Base-by-base conservation (phyloP, 441 rosid species). In the Populus hybrid region DNA sequence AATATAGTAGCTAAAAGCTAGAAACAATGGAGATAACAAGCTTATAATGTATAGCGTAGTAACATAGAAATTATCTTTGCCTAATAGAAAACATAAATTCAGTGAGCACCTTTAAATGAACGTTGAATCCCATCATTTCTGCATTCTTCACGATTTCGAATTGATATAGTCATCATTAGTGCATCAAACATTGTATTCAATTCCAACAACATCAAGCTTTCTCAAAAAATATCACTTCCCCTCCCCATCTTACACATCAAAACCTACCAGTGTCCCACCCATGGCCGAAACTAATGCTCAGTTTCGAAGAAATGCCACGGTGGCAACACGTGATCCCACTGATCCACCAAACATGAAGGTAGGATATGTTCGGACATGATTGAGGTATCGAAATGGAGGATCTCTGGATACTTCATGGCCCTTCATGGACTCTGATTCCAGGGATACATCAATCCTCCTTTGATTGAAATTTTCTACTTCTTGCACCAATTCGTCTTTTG, bases 321-420 rank as follows among this genome's bases (percentile, higher is more conserved):
- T 96, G 59, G 99, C 95, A 73, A 90, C 98, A 69, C 94, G 95
- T 2, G 96, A 90, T 79, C 98, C 97, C 12, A 87, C 90, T 9
- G 88, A 81, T 34, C 99, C 98, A 72, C 97, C 97, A 75, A 93
- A 93, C 90, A 83, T 90, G 86, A 92, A 93, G 11, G 96, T 93
- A 0, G 97, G 99, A 81, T 92, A 92, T 5, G 95, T 86, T 73
- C 92, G 90, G 74, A 96, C 97, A 67, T 93, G 98, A 85, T 86
- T 85, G 16, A 94, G 86, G 83, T 94, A 93, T 76, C 79, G 87
- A 78, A 93, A 96, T 14, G 81, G 75, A 70, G 76, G 83, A 16
- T 84, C 88, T 73, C 72, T 71, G 24, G 83, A 84, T n/a, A 7
- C 57, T 76, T 82, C 89, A 18, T 82, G 84, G 73, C 81, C 89